These are phyloP conservation scores for Calonectria hongkongensis DNA, from an alignment of 2,329 filamentous ascomycete species.

Conservation along the genomic window DNA sequence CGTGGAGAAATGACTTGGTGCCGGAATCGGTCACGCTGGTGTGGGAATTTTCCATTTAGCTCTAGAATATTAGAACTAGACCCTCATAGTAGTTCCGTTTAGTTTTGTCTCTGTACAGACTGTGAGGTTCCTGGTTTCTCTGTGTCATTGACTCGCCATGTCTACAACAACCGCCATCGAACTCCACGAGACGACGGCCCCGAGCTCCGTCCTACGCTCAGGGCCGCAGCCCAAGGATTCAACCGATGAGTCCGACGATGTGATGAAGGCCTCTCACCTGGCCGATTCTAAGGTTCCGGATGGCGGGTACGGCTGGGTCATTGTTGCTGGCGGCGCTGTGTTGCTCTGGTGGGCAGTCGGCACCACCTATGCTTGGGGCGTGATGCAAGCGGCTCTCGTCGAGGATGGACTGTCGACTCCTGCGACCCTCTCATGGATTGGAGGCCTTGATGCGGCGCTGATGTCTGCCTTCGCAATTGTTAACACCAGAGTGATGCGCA, in stretches of 20 bases:
- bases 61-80: background rate
- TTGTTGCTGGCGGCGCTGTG: slow-evolving; percentile 70
- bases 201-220: slow-evolving; percentile 27
- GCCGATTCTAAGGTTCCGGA: slow-evolving; percentile 70
- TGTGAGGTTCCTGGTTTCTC: background rate
- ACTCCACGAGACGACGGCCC: slow-evolving; percentile 29
- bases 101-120: background rate
- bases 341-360: slow-evolving; percentile 75
- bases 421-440: slow-evolving; percentile 75
- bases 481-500: slow-evolving; percentile 70
- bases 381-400: slow-evolving; percentile 75
- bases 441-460: slow-evolving; percentile 70
- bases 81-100: slow-evolving; percentile 2
- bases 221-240: background rate
- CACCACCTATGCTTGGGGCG: slow-evolving; percentile 75
- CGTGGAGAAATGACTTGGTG: slow-evolving; percentile 12
- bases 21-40: slow-evolving; percentile 22
- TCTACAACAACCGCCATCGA: slow-evolving; percentile 38
- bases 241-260: slow-evolving; percentile 41
- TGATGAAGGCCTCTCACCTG: slow-evolving; percentile 65
- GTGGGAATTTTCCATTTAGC: slow-evolving; percentile 7
- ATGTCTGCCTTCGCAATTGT: slow-evolving; percentile 71
- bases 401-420: slow-evolving; percentile 67
- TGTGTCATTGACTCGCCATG: slow-evolving; percentile 9
- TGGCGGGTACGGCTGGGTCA: slow-evolving; percentile 74